Base-by-base conservation (phyloP, 345 rosid genomes). In the Hibiscus mutabilis region DNA sequence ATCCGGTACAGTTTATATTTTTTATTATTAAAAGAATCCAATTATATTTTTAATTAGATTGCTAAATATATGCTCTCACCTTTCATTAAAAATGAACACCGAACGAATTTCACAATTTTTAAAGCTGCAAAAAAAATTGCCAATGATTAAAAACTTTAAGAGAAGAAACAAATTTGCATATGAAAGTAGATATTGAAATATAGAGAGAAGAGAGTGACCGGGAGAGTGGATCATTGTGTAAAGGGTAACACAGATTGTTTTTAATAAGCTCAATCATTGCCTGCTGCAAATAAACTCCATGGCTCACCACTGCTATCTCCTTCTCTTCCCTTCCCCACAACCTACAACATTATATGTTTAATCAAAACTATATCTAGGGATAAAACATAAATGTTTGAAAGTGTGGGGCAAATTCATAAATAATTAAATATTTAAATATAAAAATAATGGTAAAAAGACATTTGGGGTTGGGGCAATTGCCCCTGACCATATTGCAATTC, bases 251-350 rank as follows among this genome's bases (percentile, higher is more conserved):
- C 69, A 21, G 15, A 5, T 49, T 51, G 4, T 44, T 42, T 6
- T 25, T 46, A 31, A 53, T 12, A n/a, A 89, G 82, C n/a, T 82
- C 75, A 24, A 21, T 22, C 9, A 89, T 79, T 8, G 89, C 78
- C n/a, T 87, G 52, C 58, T 82, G 84, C 81, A 94, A 77, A 83
- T 89, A 88, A 15, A 85, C 83, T n/a, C 93, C 83, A 42, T 91
- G 97, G 73, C 86, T 83, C 11, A 94, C 93, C 10, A 91, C 40
- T 64, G 95, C 98, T 56, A 94, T 88, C 75, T 94, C 93, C 71
- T 80, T 81, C 82, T 94, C 98, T 60, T 81, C 80, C 31, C 96
- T 73, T 60, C 84, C 81, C 84, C 87, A 81, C 81, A 89, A 44
- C 97, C 97, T 89, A 59, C 29, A 75, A 18, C 8, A 70, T 76